Conservation (phyloP, 1,139 yeast genomes). For the Zygosaccharomyces sapae region DNA sequence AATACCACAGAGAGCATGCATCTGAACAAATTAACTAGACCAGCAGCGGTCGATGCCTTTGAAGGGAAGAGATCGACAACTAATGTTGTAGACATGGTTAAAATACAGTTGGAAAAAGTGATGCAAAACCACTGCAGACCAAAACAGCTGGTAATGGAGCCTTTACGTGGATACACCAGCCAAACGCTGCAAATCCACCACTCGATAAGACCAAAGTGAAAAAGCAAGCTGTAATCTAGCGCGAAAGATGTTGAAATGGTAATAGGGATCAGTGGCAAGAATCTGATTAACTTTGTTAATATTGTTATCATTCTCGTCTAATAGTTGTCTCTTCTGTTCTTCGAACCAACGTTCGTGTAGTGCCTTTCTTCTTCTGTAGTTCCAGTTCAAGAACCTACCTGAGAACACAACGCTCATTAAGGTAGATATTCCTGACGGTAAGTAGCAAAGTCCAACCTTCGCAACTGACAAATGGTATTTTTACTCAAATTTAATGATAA, state of each 20-base stretch:
- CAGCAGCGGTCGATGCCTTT: conserved; percentile 53
- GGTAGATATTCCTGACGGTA: conserved; percentile 59
- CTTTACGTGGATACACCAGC: conserved; percentile 60
- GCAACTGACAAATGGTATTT: conserved; percentile 49
- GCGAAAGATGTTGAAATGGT: conserved; percentile 43
- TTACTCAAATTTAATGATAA: conserved; percentile 51
- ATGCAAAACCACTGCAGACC: conserved; percentile 50
- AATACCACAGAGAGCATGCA: conserved; percentile 57
- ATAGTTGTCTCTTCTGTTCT: conserved; percentile 24
- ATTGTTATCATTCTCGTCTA: conserved; percentile 27
- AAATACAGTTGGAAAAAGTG: conserved; percentile 51
- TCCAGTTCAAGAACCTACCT: conserved; percentile 47
- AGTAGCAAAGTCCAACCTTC: conserved; percentile 59
- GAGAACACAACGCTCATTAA: conserved; percentile 47
- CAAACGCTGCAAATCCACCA: conserved; percentile 51
- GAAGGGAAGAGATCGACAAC: conserved; percentile 55
- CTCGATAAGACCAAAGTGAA: conserved; percentile 39
- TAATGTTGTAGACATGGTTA: conserved; percentile 51
- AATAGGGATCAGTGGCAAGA: conserved; percentile 20
- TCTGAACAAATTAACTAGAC: conserved; percentile 52
- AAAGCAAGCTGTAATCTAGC: conserved; percentile 45
- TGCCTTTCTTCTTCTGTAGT: conserved; percentile 37
- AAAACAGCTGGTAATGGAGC: conserved; percentile 54
- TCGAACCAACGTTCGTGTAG: conserved; percentile 26
- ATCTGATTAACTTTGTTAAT: conserved; percentile 21